phyloP scores from a whole-genome alignment of 1,284 basidiomycete species.

The Ceratobasidium sp. region DNA sequence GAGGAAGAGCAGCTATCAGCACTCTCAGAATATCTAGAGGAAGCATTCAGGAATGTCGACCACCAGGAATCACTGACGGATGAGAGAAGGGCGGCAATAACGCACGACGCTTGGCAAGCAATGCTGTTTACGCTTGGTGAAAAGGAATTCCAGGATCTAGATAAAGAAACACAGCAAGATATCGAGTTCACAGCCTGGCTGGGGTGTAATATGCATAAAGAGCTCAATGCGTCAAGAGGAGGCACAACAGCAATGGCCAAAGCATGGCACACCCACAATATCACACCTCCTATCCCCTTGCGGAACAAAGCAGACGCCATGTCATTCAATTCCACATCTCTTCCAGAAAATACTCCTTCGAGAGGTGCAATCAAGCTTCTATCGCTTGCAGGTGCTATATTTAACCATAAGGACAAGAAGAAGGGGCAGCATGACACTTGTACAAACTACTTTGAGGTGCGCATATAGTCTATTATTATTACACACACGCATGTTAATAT shows the following conservation, averaged over 20 bases:
- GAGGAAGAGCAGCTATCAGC: not conserved
- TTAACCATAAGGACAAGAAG: conserved; percentile 58
- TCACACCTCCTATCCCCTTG: conserved; percentile 51
- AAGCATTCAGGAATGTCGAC: not conserved
- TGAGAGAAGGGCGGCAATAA: not conserved
- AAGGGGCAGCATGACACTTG: conserved; percentile 54
- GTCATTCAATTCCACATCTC: too few species aligned
- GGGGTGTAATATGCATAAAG: conserved; percentile 62
- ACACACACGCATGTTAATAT: not conserved
- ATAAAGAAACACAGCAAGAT: not conserved
- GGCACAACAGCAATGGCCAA: conserved; percentile 54
- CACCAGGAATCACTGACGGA: not conserved
- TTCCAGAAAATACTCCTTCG: too few species aligned
- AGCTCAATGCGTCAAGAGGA: conserved; percentile 58
- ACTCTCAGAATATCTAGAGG: not conserved
- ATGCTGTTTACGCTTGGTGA: conserved; percentile 3
- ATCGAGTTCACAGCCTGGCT: conserved; percentile 51
- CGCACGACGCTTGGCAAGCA: conserved; percentile 1
- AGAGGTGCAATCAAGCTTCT: conserved; percentile 55
- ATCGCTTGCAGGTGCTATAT: conserved; percentile 54
- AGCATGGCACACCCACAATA: conserved; percentile 50
- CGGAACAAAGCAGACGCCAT: conserved; percentile 55
- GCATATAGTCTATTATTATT: not conserved
- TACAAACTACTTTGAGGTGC: conserved; percentile 50
- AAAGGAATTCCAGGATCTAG: not conserved